phyloP scores from a whole-genome alignment of 352 stramenopile species.

The Halophytophthora polymorphica region DNA sequence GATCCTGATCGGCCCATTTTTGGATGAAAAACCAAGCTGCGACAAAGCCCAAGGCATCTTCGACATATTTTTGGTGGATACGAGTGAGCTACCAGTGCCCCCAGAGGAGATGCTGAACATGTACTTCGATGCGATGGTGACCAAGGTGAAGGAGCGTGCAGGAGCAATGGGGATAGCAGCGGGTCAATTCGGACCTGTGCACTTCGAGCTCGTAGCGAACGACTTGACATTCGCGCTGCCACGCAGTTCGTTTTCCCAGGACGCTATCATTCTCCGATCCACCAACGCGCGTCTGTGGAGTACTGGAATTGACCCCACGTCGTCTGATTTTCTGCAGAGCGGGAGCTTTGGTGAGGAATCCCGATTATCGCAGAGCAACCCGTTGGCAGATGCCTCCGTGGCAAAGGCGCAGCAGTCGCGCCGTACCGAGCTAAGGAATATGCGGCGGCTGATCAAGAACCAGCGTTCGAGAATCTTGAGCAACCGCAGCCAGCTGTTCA shows the following conservation, averaged over 20 bases:
- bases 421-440: slow-evolving; percentile 65
- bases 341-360: slow-evolving; percentile 69
- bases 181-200: slow-evolving; percentile 11
- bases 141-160: slow-evolving; percentile 11
- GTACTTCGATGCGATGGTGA: slow-evolving; percentile 29
- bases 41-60: slow-evolving; percentile 31
- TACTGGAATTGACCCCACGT: slow-evolving; percentile 48
- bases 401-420: slow-evolving; percentile 60
- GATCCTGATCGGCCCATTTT: slow-evolving; percentile 20
- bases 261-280: slow-evolving; percentile 70
- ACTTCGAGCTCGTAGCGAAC: slow-evolving; percentile 75
- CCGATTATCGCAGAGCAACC: slow-evolving; percentile 33
- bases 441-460: slow-evolving; percentile 77
- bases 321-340: slow-evolving; percentile 74
- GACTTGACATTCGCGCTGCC: slow-evolving; percentile 79
- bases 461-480: slow-evolving; percentile 77
- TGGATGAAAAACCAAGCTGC: slow-evolving; percentile 26
- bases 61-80: slow-evolving; percentile 31
- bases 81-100: slow-evolving; percentile 32
- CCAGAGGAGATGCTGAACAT: slow-evolving; percentile 32
- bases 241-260: slow-evolving; percentile 71
- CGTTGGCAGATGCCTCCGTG: slow-evolving; percentile 34
- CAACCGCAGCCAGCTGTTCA: slow-evolving; percentile 78
- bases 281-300: slow-evolving; percentile 79
- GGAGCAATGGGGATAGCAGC: slow-evolving; percentile 19